A percentile compares a stretch with the other conserved stretches of the same genome.
Evolutionary conservation across 2,329 filamentous ascomycete species (phyloP).

Genomic region (Cladosporium sphaerospermum): DNA sequence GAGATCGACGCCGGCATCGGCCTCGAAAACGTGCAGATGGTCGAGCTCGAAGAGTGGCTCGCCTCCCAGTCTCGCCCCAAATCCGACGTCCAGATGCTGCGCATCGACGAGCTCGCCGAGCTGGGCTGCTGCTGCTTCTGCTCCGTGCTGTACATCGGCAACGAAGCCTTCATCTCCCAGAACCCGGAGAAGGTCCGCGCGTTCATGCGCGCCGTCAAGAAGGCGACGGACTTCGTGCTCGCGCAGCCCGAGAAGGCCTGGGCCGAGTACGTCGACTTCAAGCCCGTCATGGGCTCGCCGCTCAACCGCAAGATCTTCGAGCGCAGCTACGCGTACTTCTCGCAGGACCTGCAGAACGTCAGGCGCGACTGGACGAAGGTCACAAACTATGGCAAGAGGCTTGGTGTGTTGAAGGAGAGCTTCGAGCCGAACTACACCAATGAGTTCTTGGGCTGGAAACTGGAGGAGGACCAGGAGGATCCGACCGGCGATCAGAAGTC

Average conservation of each 20-base stretch:
- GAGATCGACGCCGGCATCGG: slow-evolving; percentile 70
- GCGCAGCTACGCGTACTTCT: slow-evolving; percentile 72
- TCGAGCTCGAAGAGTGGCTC: slow-evolving; percentile 73
- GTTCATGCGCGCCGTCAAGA: slow-evolving; percentile 69
- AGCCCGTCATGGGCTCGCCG: slow-evolving; percentile 60
- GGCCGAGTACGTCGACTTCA: slow-evolving; percentile 64
- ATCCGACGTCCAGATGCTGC: slow-evolving; percentile 69
- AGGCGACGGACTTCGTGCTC: slow-evolving; percentile 66
- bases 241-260: slow-evolving; percentile 57
- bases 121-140: slow-evolving; percentile 82
- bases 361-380: slow-evolving; percentile 70
- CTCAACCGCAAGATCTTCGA: slow-evolving; percentile 76
- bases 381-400: slow-evolving; percentile 66
- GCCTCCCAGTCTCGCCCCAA: slow-evolving; percentile 54
- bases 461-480: slow-evolving; percentile 60
- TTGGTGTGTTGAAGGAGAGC: slow-evolving; percentile 57
- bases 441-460: slow-evolving; percentile 58
- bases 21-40: slow-evolving; percentile 78
- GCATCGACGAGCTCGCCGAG: slow-evolving; percentile 73
- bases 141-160: slow-evolving; percentile 73
- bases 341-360: slow-evolving; percentile 68
- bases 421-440: slow-evolving; percentile 74
- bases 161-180: slow-evolving; percentile 61
- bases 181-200: slow-evolving; percentile 60
- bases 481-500: slow-evolving; percentile 68